Conservation (phyloP, 805 yeast genomes). For the Candida chauliodis region DNA sequence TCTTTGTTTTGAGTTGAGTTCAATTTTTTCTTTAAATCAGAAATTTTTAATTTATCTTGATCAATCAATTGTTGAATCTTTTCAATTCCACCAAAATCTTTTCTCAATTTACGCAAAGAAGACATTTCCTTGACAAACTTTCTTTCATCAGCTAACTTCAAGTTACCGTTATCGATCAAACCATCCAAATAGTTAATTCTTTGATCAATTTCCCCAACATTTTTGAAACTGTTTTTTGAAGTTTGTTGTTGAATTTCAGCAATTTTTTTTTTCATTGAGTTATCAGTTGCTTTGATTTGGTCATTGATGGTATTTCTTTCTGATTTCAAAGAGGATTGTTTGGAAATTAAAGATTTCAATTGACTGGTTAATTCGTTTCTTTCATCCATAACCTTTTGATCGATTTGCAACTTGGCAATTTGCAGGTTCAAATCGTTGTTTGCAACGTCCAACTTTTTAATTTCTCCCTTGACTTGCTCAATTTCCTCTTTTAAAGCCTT, state of each 20-base stretch:
- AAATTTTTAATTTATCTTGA: slow-evolving; percentile 69
- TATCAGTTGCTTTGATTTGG: slow-evolving; percentile 69
- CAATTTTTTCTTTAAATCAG: slow-evolving; percentile 67
- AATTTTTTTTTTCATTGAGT: slow-evolving; percentile 67
- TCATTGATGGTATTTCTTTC: slow-evolving; percentile 55
- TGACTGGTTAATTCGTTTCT: slow-evolving; percentile 31
- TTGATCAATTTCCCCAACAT: slow-evolving; percentile 64
- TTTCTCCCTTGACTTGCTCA: slow-evolving; percentile 53
- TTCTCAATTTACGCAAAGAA: slow-evolving; percentile 72
- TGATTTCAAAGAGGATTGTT: slow-evolving; percentile 47
- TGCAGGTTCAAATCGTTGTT: slow-evolving; percentile 51
- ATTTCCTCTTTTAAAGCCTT: slow-evolving; percentile 57
- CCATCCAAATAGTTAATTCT: slow-evolving; percentile 66
- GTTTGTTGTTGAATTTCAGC: slow-evolving; percentile 69
- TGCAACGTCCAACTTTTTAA: slow-evolving; percentile 58
- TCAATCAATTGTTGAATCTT: slow-evolving; percentile 77
- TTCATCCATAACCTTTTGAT: slow-evolving; percentile 26
- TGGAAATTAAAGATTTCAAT: slow-evolving; percentile 40
- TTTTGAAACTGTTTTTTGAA: slow-evolving; percentile 66
- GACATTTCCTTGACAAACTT: slow-evolving; percentile 80
- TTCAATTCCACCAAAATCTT: slow-evolving; percentile 71
- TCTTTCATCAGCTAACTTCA: slow-evolving; percentile 90
- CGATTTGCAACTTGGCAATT: slow-evolving; percentile 41
- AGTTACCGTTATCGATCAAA: slow-evolving; percentile 69
- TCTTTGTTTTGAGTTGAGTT: slow-evolving; percentile 59